These are phyloP conservation scores for Monosporozyma yasuniensis DNA, from an alignment of 805 yeast genomes.

Conservation along the genomic window DNA sequence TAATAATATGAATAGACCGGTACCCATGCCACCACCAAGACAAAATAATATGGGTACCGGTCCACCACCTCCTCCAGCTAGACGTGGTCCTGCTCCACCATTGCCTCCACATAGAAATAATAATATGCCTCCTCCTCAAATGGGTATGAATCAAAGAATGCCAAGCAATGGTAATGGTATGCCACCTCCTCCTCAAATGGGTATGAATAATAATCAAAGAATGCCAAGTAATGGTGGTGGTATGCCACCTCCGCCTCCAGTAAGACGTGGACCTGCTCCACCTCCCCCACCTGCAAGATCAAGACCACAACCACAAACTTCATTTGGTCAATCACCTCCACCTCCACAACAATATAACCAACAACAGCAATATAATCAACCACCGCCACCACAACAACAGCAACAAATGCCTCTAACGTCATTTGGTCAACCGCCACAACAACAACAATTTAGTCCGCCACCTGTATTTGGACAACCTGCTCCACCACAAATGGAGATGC, in stretches of 20 bases:
- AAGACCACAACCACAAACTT: slow-evolving; percentile 6
- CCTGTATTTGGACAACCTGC: neutral
- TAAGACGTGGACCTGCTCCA: slow-evolving; percentile 15
- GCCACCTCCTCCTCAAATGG: slow-evolving; percentile 15
- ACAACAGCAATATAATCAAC: slow-evolving; percentile 2
- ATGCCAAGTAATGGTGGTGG: slow-evolving; percentile 7
- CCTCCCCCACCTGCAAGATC: slow-evolving; percentile 18
- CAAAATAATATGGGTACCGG: neutral
- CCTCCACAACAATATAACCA: slow-evolving; percentile 5
- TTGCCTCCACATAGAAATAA: slow-evolving; percentile 17
- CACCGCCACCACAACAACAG: slow-evolving; percentile 4
- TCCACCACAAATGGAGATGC: neutral
- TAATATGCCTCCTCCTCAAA: neutral
- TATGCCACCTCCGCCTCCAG: slow-evolving; percentile 18
- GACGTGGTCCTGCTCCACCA: slow-evolving; percentile 28
- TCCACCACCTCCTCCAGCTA: slow-evolving; percentile 25
- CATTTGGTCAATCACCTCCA: slow-evolving; percentile 1
- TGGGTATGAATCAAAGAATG: slow-evolving; percentile 1
- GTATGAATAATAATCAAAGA: slow-evolving; percentile 1
- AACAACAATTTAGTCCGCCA: neutral
- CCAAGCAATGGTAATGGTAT: slow-evolving; percentile 10
- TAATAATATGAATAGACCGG: slow-evolving; percentile 2
- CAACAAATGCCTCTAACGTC: slow-evolving; percentile 1
- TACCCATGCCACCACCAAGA: slow-evolving; percentile 4
- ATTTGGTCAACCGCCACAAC: neutral